Conservation (phyloP, 257 asterid species). For the Thymus mandschuricus region DNA sequence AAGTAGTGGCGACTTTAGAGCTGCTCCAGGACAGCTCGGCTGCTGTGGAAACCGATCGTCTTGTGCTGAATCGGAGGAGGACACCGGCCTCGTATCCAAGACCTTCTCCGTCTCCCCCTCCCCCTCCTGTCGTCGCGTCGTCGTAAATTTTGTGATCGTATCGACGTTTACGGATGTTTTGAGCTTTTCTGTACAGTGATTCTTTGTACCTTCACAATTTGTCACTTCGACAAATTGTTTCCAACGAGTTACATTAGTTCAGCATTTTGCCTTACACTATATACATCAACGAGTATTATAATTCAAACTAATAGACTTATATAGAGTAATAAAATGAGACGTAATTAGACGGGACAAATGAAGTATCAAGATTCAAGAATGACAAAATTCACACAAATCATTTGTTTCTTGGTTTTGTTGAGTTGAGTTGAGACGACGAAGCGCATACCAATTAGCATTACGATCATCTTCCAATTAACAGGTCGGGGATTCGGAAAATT, state of each 20-base stretch:
- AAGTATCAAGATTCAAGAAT: too few relatives aligned
- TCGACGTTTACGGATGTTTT: not conserved
- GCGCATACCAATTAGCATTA: too few relatives aligned
- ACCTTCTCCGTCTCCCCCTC: constrained; percentile 1
- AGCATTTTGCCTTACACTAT: too few relatives aligned
- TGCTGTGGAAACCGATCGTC: not conserved
- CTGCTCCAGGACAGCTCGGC: constrained; percentile 29
- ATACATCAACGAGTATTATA: too few relatives aligned
- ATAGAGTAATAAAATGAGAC: too few relatives aligned
- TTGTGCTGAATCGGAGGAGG: not conserved
- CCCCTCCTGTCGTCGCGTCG: not conserved
- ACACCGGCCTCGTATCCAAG: constrained; percentile 21
- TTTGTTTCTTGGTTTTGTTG: too few relatives aligned
- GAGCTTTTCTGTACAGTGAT: not conserved
- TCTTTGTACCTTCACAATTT: not conserved
- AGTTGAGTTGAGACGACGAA: too few relatives aligned
- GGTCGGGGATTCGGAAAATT: too few relatives aligned
- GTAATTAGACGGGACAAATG: too few relatives aligned
- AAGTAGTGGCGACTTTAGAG: constrained; percentile 26
- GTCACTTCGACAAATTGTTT: not conserved
- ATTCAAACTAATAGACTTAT: too few relatives aligned
- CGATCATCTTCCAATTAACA: too few relatives aligned
- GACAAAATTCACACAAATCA: too few relatives aligned
- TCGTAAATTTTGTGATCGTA: not conserved
- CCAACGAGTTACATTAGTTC: not conserved